phyloP scores from a whole-genome alignment of 768 basidiomycete genomes.

The Tephrocybe sp. region DNA sequence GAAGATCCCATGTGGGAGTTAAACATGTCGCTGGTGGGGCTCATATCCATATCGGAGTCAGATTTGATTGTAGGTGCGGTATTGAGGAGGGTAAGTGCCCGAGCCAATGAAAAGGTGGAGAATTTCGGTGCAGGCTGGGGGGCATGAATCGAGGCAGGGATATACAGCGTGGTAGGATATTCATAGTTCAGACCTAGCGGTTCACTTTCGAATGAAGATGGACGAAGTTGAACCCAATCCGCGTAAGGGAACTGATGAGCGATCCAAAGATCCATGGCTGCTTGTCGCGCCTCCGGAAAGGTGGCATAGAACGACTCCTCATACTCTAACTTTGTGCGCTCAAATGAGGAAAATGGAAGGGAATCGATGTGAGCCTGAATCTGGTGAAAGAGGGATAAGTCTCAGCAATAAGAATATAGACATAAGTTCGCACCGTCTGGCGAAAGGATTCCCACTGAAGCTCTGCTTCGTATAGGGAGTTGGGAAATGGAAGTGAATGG shows the following conservation, averaged over 20 bases:
- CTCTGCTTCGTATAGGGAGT: conserved; percentile 12
- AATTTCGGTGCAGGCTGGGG: background rate
- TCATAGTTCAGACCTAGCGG: background rate
- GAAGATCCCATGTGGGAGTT: too few relatives aligned
- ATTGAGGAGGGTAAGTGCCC: conserved; percentile 4
- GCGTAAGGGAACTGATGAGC: conserved; percentile 1
- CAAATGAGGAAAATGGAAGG: conserved; percentile 12
- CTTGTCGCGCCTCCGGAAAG: conserved; percentile 16
- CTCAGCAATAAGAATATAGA: background rate
- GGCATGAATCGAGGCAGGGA: background rate
- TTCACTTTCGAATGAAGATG: background rate
- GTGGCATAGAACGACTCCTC: conserved; percentile 20
- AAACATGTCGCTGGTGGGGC: background rate
- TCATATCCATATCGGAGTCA: too few relatives aligned
- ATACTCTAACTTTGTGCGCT: conserved; percentile 17
- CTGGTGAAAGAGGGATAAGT: background rate
- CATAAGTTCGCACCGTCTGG: conserved; percentile 4
- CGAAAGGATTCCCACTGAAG: conserved; percentile 13
- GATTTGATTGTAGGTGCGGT: too few relatives aligned
- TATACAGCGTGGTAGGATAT: background rate
- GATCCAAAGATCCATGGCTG: conserved; percentile 17
- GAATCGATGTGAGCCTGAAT: conserved; percentile 1
- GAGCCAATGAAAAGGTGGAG: conserved; percentile 1
- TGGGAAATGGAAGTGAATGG: background rate
- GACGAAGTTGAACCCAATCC: background rate